Evolutionary conservation across 2,329 filamentous ascomycete species (phyloP), one percentile per base, ranked within the genome.

Genomic region (Purpureocillium takamizusanense): DNA sequence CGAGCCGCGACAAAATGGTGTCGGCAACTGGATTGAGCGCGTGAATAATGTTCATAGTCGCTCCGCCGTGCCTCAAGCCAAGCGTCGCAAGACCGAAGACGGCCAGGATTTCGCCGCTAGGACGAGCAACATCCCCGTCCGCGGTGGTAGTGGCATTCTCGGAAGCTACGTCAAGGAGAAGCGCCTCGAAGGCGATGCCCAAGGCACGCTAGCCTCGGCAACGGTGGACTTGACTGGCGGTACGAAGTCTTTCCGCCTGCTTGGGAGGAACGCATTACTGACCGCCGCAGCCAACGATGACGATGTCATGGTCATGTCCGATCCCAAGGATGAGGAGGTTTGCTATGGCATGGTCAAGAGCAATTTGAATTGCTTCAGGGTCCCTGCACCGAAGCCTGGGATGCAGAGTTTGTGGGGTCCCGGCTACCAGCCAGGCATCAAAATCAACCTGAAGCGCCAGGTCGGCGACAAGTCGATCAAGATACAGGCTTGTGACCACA

Each of bases 331-430:
- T 15, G 76, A 86, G 53, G 78, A 86, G 51, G 82, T 94, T 4
- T 94, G 86, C 60, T 88, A 85, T 52, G 87, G 87, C 31, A 83
- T 83, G 61, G 61, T 94, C 15, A 79, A 86, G 39, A 73, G 79
- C 3, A 74, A 66, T 38, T 66, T 92, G 31, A 78, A 81, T 45
- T 83, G 81, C 43, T 72, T 77, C 50, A 64, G 68, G 28, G 76
- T 90, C 2, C 87, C 86, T 1, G 75, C 70, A 3, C 78, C 80
- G 0, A 86, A 80, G 50, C 78, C 82, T 1, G 73, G 73, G 23
- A 68, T 72, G 17, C 69, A 76, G 42, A 65, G 72, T 15, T 65
- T 83, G 9, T 78, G 76, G 47, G 65, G 74, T 32, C 61, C 74
- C 38, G 57, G 57, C 32, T 74, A 78, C 46, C 88, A 83, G 75